Evolutionary conservation across 2,329 filamentous ascomycete genomes (phyloP).

Genomic region (Daldinia sp.): DNA sequence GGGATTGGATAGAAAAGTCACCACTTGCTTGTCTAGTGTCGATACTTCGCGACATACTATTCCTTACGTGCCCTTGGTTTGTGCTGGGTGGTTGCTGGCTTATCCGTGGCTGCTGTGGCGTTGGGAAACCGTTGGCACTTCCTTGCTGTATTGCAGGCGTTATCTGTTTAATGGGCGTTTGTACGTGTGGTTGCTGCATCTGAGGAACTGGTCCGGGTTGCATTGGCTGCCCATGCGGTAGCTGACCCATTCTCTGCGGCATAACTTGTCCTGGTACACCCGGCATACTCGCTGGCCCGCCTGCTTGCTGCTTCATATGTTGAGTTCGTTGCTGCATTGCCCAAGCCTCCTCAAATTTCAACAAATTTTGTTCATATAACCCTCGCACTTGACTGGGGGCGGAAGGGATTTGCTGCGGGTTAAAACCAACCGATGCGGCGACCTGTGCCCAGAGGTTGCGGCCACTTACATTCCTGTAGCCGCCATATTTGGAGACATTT

Average conservation of each 20-base stretch:
- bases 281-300: slow-evolving; percentile 49
- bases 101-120: slow-evolving; percentile 53
- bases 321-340: slow-evolving; percentile 62
- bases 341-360: slow-evolving; percentile 78
- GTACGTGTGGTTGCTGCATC: slow-evolving; percentile 52
- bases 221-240: slow-evolving; percentile 53
- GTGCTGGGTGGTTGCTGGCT: slow-evolving; percentile 55
- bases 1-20: slow-evolving; percentile 58
- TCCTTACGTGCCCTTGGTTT: slow-evolving; percentile 56
- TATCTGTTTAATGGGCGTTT: slow-evolving; percentile 57
- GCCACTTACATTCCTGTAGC: slow-evolving; percentile 76
- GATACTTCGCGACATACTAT: slow-evolving; percentile 60
- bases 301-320: slow-evolving; percentile 58
- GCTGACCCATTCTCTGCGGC: slow-evolving; percentile 56
- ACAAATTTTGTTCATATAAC: slow-evolving; percentile 78
- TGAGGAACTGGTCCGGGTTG: slow-evolving; percentile 52
- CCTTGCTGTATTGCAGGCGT: slow-evolving; percentile 57
- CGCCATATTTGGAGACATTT: slow-evolving; percentile 77
- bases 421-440: slow-evolving; percentile 70
- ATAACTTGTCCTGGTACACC: slow-evolving; percentile 47
- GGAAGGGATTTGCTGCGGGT: slow-evolving; percentile 68
- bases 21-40: slow-evolving; percentile 54
- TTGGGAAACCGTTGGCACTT: slow-evolving; percentile 59
- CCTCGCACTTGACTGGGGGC: slow-evolving; percentile 75
- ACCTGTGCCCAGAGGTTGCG: slow-evolving; percentile 78